A percentile compares a stretch with the other conserved stretches of the same genome.
Conservation (phyloP, 805 yeast genomes). For the Kluyveromyces aestuarii region DNA sequence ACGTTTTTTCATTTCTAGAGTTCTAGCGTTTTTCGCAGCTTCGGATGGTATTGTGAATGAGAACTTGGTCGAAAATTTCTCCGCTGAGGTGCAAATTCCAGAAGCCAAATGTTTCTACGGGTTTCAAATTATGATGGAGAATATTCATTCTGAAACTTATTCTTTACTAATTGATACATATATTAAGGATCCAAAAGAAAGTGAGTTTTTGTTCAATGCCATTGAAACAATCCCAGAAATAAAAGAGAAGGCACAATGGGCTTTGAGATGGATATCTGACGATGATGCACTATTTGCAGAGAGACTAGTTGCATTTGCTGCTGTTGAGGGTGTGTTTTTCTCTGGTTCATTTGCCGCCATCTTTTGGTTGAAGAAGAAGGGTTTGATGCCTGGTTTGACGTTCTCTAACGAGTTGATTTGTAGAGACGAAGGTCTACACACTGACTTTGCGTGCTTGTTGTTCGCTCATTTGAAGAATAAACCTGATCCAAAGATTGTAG, state of each 20-base stretch:
- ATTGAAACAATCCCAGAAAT: constrained; percentile 94
- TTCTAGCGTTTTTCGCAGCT: constrained; percentile 96
- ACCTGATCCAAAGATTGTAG: constrained; percentile 71
- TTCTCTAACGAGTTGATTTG: constrained; percentile 96
- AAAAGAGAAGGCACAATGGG: constrained; percentile 98
- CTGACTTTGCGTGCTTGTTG: constrained; percentile 94
- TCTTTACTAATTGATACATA: constrained; percentile 90
- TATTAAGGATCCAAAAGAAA: constrained; percentile 92
- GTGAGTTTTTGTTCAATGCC: constrained; percentile 86
- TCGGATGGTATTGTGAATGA: constrained; percentile 98
- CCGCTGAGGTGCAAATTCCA: constrained; percentile 93
- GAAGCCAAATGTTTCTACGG: constrained; percentile 99
- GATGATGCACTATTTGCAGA: constrained; percentile 84
- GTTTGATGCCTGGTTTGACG: constrained; percentile 97
- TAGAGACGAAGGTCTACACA: constrained; percentile 98
- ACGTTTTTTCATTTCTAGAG: constrained; percentile 84
- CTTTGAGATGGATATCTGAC: constrained; percentile 92
- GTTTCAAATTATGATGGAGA: constrained; percentile 99
- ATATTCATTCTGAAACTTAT: constrained; percentile 96
- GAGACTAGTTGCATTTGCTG: constrained; percentile 96
- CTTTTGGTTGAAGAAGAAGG: constrained; percentile 98
- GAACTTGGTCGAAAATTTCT: constrained; percentile 92
- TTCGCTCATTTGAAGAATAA: constrained; percentile 89
- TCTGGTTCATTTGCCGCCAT: constrained; percentile 97
- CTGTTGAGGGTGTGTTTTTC: constrained; percentile 98